Conservation (phyloP, 2,329 filamentous ascomycete genomes). For the Lachnellula suecica region DNA sequence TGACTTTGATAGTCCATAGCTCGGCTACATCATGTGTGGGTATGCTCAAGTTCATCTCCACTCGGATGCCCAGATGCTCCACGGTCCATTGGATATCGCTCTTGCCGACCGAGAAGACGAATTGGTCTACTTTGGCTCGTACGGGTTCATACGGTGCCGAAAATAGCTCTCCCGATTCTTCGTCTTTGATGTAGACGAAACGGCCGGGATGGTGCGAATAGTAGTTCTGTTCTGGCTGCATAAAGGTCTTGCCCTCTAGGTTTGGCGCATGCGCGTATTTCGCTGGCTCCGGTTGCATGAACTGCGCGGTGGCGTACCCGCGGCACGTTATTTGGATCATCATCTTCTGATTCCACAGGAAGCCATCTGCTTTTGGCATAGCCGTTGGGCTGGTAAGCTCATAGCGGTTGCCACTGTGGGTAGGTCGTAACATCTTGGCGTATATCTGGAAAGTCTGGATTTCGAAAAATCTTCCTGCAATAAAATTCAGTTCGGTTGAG, state of each 20-base stretch:
- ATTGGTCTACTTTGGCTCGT: conserved; percentile 45
- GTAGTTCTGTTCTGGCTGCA: conserved; percentile 61
- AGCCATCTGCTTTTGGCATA: conserved; percentile 54
- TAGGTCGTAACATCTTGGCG: conserved; percentile 24
- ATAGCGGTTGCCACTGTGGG: conserved; percentile 51
- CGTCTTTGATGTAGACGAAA: conserved; percentile 59
- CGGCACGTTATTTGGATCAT: conserved; percentile 60
- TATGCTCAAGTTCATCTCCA: conserved; percentile 51
- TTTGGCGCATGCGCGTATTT: conserved; percentile 60
- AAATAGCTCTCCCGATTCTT: conserved; percentile 49
- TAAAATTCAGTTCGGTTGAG: background rate
- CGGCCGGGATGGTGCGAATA: conserved; percentile 58
- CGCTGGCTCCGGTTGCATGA: conserved; percentile 60
- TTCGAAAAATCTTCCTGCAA: no score
- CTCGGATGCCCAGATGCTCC: conserved; percentile 48
- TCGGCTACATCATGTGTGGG: conserved; percentile 55
- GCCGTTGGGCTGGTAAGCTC: conserved; percentile 55
- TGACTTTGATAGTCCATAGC: conserved; percentile 53
- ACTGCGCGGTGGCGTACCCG: conserved; percentile 57
- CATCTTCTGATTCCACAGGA: conserved; percentile 61
- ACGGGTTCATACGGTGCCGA: conserved; percentile 57
- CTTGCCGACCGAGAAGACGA: conserved; percentile 54
- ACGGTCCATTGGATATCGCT: conserved; percentile 54
- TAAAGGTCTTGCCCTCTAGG: conserved; percentile 57
- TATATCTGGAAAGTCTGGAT: no score